A percentile compares a stretch with the other conserved stretches of the same genome.
Conservation (phyloP, 2,329 filamentous ascomycete genomes). For the Xylariaceae sp. region DNA sequence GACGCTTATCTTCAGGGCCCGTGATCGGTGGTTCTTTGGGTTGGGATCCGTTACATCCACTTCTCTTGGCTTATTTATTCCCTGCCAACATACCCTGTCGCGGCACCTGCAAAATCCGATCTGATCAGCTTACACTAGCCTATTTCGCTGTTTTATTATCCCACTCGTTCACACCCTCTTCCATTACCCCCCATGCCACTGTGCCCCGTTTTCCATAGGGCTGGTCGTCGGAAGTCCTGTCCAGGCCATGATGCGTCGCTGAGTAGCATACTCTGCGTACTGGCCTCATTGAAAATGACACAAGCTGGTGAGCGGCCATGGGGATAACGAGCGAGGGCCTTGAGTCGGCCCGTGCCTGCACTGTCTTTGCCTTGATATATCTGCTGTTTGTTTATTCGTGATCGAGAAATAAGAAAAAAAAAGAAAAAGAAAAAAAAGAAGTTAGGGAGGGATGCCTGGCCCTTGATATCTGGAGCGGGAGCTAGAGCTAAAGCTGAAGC, state of each 20-base stretch:
- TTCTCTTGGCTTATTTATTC: constrained; percentile 7
- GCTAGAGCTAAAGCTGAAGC: constrained; percentile 8
- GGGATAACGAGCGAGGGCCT: neutral
- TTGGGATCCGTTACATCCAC: constrained; percentile 11
- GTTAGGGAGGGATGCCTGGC: neutral
- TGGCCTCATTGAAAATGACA: constrained; percentile 6
- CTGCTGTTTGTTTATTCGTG: neutral
- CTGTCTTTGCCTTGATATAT: constrained; percentile 2
- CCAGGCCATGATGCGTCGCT: constrained; percentile 6
- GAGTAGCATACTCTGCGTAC: constrained; percentile 7
- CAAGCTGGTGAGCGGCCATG: constrained; percentile 12
- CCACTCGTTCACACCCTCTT: constrained; percentile 17
- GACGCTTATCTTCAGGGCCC: neutral
- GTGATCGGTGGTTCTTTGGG: constrained; percentile 1
- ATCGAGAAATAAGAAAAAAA: neutral
- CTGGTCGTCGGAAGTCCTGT: constrained; percentile 10
- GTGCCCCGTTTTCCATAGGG: constrained; percentile 18
- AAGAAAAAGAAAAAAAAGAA: constrained; percentile 2
- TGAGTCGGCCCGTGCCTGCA: neutral
- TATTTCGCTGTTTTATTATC: constrained; percentile 9
- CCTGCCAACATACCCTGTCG: constrained; percentile 19
- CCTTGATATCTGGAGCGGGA: neutral
- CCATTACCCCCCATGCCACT: constrained; percentile 12
- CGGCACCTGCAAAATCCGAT: constrained; percentile 21
- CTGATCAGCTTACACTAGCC: constrained; percentile 17